Evolutionary conservation across 1,139 yeast species (phyloP).

Genomic region (Geotrichum macrosporum): DNA sequence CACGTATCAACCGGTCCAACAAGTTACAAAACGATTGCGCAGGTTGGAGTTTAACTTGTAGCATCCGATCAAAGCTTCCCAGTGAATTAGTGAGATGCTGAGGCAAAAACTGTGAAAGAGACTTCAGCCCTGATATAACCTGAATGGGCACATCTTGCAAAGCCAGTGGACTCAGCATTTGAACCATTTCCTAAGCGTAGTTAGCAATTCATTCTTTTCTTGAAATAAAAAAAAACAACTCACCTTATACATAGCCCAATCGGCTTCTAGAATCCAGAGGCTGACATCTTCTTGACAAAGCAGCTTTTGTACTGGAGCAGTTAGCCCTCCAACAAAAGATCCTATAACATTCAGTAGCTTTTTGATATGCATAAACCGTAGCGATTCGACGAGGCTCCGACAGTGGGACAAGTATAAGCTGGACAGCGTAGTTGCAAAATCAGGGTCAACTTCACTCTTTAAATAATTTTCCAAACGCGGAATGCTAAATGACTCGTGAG

Average conservation of each 20-base stretch:
- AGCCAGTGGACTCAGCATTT: constrained; percentile 63
- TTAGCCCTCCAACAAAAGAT: constrained; percentile 56
- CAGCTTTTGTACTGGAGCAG: constrained; percentile 61
- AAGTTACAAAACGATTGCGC: constrained; percentile 57
- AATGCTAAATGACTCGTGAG: constrained; percentile 38
- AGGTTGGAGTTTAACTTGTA: constrained; percentile 49
- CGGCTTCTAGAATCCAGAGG: constrained; percentile 66
- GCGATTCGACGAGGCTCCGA: constrained; percentile 55
- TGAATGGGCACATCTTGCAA: constrained; percentile 57
- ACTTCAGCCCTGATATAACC: constrained; percentile 43
- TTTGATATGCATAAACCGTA: constrained; percentile 65
- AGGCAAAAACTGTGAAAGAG: constrained; percentile 34
- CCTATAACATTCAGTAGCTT: constrained; percentile 52
- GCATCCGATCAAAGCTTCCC: constrained; percentile 46
- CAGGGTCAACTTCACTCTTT: constrained; percentile 50
- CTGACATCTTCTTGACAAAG: constrained; percentile 49
- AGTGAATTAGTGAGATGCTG: constrained; percentile 29
- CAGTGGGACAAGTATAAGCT: constrained; percentile 63
- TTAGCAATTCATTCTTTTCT: too few relatives aligned
- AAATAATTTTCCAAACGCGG: constrained; percentile 54
- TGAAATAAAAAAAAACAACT: constrained; percentile 21
- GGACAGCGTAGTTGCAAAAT: constrained; percentile 57
- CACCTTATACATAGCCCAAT: constrained; percentile 55
- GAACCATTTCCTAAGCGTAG: constrained; percentile 43
- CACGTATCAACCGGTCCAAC: constrained; percentile 54